Evolutionary conservation across 371 early-diverging fungal species (phyloP), one percentile per base, ranked within the genome.

Genomic region (Capillidium heterosporum): DNA sequence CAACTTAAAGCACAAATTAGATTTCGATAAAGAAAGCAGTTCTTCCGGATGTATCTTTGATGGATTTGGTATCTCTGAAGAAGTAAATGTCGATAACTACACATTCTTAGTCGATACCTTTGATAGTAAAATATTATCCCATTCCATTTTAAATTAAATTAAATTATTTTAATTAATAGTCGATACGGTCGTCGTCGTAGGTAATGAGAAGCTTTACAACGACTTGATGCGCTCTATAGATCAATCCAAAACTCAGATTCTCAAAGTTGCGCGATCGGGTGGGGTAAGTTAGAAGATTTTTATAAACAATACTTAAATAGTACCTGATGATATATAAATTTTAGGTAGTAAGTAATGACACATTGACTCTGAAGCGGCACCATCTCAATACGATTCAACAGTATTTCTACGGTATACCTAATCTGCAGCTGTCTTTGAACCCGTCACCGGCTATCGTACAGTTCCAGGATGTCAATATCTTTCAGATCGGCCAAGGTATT

Each of bases 391-490:
- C 76, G 57, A 84, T 96, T 3, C 79, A 79, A 7, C 87, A 88
- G 64, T 96, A 96, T 72, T 96, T 96, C 72, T 93, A 95, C 66
- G 97, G 97, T 1, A 84, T 85, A 0, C 58, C 75, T 0, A 75
- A 77, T 59, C 71, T 67, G 29, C 71, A 74, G 51, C 63, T 59
- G 0, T 86, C 86, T 57, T 61, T 89, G 42, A 78, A 80, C 11
- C 92, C 97, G 11, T 93, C 84, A 60, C 83, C 88, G 1, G 82
- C 81, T 52, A 73, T 82, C 24, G 76, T 91, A 35, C 71, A 75
- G 15, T 89, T 83, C 58, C 63, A 77, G 19, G 94, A 94, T 54
- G 61, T 91, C 17, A 67, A 66, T 26, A 72, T 95, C 2, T 74
- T 87, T 67, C 75, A 82, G 8, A 82, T 92, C 0, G 91, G 89